Evolutionary conservation across 768 basidiomycete species (phyloP).

Genomic region (Mycena alexandri): DNA sequence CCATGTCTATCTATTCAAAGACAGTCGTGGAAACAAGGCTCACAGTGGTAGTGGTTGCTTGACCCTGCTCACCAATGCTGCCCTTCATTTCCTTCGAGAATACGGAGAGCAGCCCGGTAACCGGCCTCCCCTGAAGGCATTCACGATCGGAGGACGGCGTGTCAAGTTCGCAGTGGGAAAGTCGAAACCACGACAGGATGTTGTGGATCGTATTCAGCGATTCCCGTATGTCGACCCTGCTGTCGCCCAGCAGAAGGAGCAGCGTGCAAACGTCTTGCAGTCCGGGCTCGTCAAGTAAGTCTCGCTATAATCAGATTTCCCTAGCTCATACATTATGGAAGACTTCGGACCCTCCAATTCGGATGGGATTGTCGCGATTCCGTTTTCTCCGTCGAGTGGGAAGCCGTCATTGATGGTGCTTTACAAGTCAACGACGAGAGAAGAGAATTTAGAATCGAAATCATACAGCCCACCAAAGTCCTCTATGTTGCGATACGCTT

Average conservation of each 20-base stretch:
- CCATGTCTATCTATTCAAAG: conserved; percentile 61
- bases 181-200: conserved; percentile 44
- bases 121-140: conserved; percentile 19
- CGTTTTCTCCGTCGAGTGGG: conserved; percentile 71
- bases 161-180: conserved; percentile 51
- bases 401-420: conserved; percentile 45
- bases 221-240: conserved; percentile 59
- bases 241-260: conserved; percentile 50
- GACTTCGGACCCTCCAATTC: conserved; percentile 62
- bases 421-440: conserved; percentile 49
- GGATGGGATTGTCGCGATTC: conserved; percentile 74
- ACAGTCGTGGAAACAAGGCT: conserved; percentile 43
- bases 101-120: conserved; percentile 48
- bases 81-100: conserved; percentile 55
- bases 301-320: background rate
- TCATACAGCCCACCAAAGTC: conserved; percentile 39
- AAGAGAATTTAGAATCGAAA: conserved; percentile 60
- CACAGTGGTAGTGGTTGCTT: conserved; percentile 61
- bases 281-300: conserved; percentile 26
- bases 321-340: background rate
- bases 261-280: conserved; percentile 47
- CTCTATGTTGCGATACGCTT: conserved; percentile 59
- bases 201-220: conserved; percentile 53
- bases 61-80: conserved; percentile 61
- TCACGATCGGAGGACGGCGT: conserved; percentile 48